Percentiles rank a stretch among this genome's conserved stretches.
phyloP scores from a whole-genome alignment of 805 yeast species.

The Tetrapisispora iriomotensis region DNA sequence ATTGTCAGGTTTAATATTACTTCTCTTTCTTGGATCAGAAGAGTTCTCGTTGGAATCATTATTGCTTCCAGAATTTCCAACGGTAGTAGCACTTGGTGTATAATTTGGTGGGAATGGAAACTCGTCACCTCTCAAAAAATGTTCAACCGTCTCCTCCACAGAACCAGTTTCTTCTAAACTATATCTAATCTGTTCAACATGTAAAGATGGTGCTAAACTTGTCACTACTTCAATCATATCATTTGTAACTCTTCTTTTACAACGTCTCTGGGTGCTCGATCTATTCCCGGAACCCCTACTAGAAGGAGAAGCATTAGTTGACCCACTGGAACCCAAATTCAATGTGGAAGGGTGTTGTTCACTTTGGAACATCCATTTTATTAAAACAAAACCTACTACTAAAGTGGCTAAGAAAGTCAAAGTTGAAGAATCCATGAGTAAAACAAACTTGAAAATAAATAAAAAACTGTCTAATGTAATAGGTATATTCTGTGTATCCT shows the following conservation, averaged over 20 bases:
- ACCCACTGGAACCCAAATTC: not conserved
- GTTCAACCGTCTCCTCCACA: conserved; percentile 71
- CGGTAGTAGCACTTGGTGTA: conserved; percentile 12
- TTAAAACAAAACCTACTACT: conserved; percentile 44
- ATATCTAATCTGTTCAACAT: conserved; percentile 58
- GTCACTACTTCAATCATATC: conserved; percentile 82
- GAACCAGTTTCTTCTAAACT: conserved; percentile 72
- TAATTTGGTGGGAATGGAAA: conserved; percentile 48
- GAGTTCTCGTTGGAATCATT: not conserved
- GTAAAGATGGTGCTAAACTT: conserved; percentile 66
- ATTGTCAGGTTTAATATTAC: conserved; percentile 26
- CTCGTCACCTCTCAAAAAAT: conserved; percentile 46
- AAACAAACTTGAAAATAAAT: no score
- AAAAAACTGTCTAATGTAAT: no score
- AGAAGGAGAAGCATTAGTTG: conserved; percentile 1
- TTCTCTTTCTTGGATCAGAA: conserved; percentile 23
- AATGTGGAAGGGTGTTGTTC: conserved; percentile 37
- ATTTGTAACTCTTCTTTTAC: conserved; percentile 43
- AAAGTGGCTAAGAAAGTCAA: conserved; percentile 7
- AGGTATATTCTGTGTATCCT: no score
- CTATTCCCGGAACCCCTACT: conserved; percentile 5
- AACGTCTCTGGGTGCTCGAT: not conserved
- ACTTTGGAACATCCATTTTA: conserved; percentile 58
- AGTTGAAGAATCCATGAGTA: conserved; percentile 5
- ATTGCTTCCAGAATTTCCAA: not conserved